phyloP scores from a whole-genome alignment of 495 filamentous ascomycete genomes.

The Neurospora hispaniola region DNA sequence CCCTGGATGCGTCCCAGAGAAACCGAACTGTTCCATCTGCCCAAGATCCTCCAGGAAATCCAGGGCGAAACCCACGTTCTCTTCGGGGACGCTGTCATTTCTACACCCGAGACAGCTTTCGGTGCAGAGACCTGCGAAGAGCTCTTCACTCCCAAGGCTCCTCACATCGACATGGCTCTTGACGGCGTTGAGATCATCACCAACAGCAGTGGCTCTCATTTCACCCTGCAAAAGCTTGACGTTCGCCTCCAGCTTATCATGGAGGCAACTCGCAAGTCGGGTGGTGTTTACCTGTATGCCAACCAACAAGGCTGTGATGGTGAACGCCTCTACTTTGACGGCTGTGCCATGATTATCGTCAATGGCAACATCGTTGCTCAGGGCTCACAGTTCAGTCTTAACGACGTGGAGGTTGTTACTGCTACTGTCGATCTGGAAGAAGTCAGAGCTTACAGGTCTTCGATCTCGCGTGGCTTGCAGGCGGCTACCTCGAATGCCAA shows the following conservation, averaged over 20 bases:
- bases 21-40: constrained; percentile 64
- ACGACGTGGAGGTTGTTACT: constrained; percentile 76
- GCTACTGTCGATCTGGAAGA: constrained; percentile 77
- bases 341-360: constrained; percentile 66
- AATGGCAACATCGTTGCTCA: constrained; percentile 65
- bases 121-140: constrained; percentile 74
- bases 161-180: constrained; percentile 43
- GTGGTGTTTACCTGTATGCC: constrained; percentile 58
- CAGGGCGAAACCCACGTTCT: constrained; percentile 51
- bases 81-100: constrained; percentile 70
- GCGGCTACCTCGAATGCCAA: constrained; percentile 30
- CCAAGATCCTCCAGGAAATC: constrained; percentile 49
- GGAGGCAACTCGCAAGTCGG: constrained; percentile 63
- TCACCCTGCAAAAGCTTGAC: constrained; percentile 62
- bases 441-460: constrained; percentile 46
- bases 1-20: constrained; percentile 33
- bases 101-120: constrained; percentile 59
- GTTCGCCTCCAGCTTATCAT: constrained; percentile 62
- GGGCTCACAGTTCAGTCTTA: constrained; percentile 61
- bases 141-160: constrained; percentile 56
- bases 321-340: constrained; percentile 50
- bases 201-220: constrained; percentile 66
- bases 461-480: constrained; percentile 47
- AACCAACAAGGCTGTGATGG: constrained; percentile 67
- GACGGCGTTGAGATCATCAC: constrained; percentile 65